A percentile compares a stretch with the other conserved stretches of the same genome.
phyloP scores from a whole-genome alignment of 306 rosid genomes.

The Cyclanthera cordifolia region DNA sequence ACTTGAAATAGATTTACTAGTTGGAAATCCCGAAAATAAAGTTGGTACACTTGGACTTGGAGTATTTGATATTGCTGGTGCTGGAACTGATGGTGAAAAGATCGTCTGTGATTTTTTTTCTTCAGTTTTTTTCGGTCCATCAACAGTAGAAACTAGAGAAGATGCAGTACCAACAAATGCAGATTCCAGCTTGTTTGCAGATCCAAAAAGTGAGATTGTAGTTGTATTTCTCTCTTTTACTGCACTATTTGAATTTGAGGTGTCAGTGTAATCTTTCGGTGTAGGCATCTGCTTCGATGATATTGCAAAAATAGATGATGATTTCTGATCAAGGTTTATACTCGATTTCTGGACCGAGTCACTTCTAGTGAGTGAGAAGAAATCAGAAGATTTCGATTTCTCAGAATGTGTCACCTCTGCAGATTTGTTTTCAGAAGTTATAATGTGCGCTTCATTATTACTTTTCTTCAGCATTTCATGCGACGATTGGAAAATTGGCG shows the following conservation, averaged over 20 bases:
- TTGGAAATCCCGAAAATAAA: background rate
- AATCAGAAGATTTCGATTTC: slow-evolving; percentile 28
- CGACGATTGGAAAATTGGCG: slow-evolving; percentile 25
- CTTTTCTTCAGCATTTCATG: slow-evolving; percentile 21
- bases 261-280: slow-evolving; percentile 27
- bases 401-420: slow-evolving; percentile 2
- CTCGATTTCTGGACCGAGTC: slow-evolving; percentile 23
- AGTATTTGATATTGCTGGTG: slow-evolving; percentile 10
- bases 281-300: slow-evolving; percentile 23
- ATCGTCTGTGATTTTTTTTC: slow-evolving; percentile 21
- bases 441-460: slow-evolving; percentile 19
- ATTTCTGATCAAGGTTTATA: slow-evolving; percentile 22
- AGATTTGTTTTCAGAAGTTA: slow-evolving; percentile 23
- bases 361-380: slow-evolving; percentile 24
- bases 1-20: background rate
- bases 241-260: slow-evolving; percentile 24
- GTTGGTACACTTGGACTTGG: background rate
- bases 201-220: slow-evolving; percentile 26
- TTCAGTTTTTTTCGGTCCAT: slow-evolving; percentile 27
- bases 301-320: slow-evolving; percentile 19
- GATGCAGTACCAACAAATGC: slow-evolving; percentile 22
- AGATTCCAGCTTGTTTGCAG: slow-evolving; percentile 25
- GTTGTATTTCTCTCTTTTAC: slow-evolving; percentile 22
- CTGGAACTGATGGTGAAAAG: slow-evolving; percentile 26
- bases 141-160: slow-evolving; percentile 14